Base-by-base conservation (phyloP, 2,329 filamentous ascomycete genomes). In the Trichoderma sp. region DNA sequence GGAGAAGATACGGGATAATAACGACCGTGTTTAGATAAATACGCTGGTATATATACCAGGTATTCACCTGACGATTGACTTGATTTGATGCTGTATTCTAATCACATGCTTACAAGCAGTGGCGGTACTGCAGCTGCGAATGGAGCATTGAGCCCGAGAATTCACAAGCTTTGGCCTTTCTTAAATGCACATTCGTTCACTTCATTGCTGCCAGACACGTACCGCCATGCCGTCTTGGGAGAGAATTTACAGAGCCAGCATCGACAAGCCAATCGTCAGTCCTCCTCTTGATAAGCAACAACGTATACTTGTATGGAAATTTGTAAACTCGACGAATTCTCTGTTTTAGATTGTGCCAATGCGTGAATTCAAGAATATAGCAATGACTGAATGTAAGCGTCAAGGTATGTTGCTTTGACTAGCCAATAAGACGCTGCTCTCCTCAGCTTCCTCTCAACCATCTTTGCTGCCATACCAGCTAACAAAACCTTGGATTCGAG, bases 151-250 rank as follows among this genome's bases (percentile, higher is more conserved):
- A 21, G 33, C 19, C 21, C 8, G 5, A 56, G 27, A 13, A 24
- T 13, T 83, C 77, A 40, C 83, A 76, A 59, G 82, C 79, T 68
- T 35, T 13, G 10, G 33, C 82, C 81, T 6, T 68, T 84, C 83
- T 64, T 79, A 82, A 21, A 88, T 79, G 40, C 86, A 77, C 29
- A 83, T 86, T 78, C 86, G 88, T 75, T 89, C 87, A 49, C 89
- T 79, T 49, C 89, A 77, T 70, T 92, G 72, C 52, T 89, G 81
- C 79, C 87, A 88, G 24, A 89, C 83, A 75, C 92, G 92, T 8
- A 92, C 80, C 70, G 84, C 79, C 88, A 91, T 91, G 78, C 75
- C 75, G 43, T 75, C 19, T 47, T 72, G 1, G 74, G 72, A 14
- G 75, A 71, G 73, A 84, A 81, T 74, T 49, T 79, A 79, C 78